Conservation (phyloP, 2,329 filamentous ascomycete species). For the Fusarium palustre region DNA sequence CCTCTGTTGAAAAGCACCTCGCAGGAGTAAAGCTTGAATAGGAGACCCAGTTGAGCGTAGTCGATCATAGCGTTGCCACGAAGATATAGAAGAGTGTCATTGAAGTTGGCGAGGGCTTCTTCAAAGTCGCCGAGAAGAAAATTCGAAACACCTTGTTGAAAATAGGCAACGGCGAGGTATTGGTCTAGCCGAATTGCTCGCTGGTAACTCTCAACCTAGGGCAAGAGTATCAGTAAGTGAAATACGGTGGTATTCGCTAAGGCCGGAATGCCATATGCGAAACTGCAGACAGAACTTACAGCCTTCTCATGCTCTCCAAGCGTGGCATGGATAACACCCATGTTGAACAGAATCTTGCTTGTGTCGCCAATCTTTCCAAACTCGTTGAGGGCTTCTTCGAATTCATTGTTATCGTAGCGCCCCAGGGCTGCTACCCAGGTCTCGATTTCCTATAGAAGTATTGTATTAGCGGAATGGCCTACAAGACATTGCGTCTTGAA, state of each 20-base stretch:
- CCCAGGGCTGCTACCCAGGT: constrained; percentile 94
- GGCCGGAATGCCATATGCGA: background rate
- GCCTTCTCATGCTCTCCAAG: constrained; percentile 96
- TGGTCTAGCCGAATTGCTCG: constrained; percentile 89
- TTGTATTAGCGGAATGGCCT: constrained; percentile 31
- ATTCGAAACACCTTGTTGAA: constrained; percentile 98
- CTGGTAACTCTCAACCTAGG: constrained; percentile 92
- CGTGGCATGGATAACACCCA: constrained; percentile 96
- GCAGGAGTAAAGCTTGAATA: constrained; percentile 97
- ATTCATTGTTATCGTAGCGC: constrained; percentile 97
- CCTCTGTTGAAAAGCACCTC: constrained; percentile 98
- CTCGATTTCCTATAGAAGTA: constrained; percentile 86
- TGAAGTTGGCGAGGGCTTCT: constrained; percentile 97
- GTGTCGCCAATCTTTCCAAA: constrained; percentile 93
- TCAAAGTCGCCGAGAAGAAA: constrained; percentile 97
- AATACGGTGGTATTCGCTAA: background rate
- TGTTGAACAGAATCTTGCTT: constrained; percentile 98
- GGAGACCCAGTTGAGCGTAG: constrained; percentile 93
- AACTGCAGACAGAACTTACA: constrained; percentile 65
- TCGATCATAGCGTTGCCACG: constrained; percentile 97
- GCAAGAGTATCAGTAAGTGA: constrained; percentile 23
- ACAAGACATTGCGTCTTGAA: constrained; percentile 9
- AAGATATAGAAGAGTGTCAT: constrained; percentile 94
- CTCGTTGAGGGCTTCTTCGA: constrained; percentile 85
- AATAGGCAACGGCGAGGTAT: constrained; percentile 97